These are phyloP conservation scores for Hygrocybe coccinea DNA, from an alignment of 768 basidiomycete genomes.

Conservation along the genomic window DNA sequence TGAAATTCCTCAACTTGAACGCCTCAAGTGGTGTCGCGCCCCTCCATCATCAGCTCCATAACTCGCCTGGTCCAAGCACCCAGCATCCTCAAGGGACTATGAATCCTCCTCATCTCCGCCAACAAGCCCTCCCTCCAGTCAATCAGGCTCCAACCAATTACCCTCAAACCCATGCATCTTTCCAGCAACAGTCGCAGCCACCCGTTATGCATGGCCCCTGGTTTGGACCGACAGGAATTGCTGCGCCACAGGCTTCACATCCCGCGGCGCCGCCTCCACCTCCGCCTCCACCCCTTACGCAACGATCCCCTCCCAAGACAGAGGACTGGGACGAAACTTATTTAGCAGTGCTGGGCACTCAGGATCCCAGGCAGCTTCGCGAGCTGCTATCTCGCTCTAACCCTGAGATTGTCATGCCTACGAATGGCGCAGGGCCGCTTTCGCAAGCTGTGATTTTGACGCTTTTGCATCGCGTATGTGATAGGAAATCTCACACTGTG, in stretches of 20 bases:
- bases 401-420: slow-evolving; percentile 75
- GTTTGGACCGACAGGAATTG: slow-evolving; percentile 56
- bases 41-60: slow-evolving; percentile 41
- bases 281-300: slow-evolving; percentile 32
- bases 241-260: slow-evolving; percentile 79
- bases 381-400: slow-evolving; percentile 69
- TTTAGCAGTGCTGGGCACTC: slow-evolving; percentile 67
- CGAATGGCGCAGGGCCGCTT: slow-evolving; percentile 61
- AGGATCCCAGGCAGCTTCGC: slow-evolving; percentile 69
- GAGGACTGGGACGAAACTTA: slow-evolving; percentile 87
- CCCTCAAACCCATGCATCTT: slow-evolving; percentile 32
- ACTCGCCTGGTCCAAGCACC: slow-evolving; percentile 38
- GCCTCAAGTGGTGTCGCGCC: slow-evolving; percentile 27
- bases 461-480: slow-evolving; percentile 71
- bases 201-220: slow-evolving; percentile 49
- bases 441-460: slow-evolving; percentile 84
- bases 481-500: not conserved
- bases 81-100: slow-evolving; percentile 35
- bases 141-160: slow-evolving; percentile 37
- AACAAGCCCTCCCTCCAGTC: slow-evolving; percentile 38
- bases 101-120: slow-evolving; percentile 39
- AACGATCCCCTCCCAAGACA: slow-evolving; percentile 51
- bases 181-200: slow-evolving; percentile 35
- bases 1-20: slow-evolving; percentile 72
- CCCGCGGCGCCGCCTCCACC: slow-evolving; percentile 61